A percentile compares a stretch with the other conserved stretches of the same genome.
Conservation (phyloP, 1,139 yeast genomes). For the Saccharomyces hybrid region DNA sequence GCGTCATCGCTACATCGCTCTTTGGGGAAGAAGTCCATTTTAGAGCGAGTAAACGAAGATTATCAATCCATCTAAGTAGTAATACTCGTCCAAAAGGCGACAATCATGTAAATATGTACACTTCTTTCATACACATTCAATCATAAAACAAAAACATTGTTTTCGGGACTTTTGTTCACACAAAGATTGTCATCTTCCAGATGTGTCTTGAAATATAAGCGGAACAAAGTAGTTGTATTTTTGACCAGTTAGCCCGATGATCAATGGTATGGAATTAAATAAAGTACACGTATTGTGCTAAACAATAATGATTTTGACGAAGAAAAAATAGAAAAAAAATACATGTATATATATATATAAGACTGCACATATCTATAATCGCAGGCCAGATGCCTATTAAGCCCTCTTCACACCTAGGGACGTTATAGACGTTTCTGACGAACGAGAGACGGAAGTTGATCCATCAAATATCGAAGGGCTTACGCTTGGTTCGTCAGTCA, state of each 20-base stretch:
- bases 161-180: too few relatives aligned
- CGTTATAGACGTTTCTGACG: conserved; percentile 30
- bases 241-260: neutral
- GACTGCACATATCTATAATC: neutral
- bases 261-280: neutral
- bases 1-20: conserved; percentile 45
- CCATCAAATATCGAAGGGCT: conserved; percentile 28
- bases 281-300: conserved; percentile 1
- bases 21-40: conserved; percentile 22
- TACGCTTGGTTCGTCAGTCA: conserved; percentile 17
- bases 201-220: too few relatives aligned
- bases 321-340: neutral
- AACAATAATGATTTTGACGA: neutral
- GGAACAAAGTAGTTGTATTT: too few relatives aligned
- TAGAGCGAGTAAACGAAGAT: conserved; percentile 10
- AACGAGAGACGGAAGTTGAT: conserved; percentile 22
- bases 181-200: too few relatives aligned
- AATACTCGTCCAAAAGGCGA: neutral
- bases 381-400: neutral
- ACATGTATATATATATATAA: neutral
- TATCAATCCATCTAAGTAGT: neutral
- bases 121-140: neutral
- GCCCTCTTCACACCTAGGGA: conserved; percentile 16
- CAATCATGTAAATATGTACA: neutral
- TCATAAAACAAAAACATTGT: neutral